Evolutionary conservation across 495 filamentous ascomycete species (phyloP).

Genomic region (Thozetella sp.): DNA sequence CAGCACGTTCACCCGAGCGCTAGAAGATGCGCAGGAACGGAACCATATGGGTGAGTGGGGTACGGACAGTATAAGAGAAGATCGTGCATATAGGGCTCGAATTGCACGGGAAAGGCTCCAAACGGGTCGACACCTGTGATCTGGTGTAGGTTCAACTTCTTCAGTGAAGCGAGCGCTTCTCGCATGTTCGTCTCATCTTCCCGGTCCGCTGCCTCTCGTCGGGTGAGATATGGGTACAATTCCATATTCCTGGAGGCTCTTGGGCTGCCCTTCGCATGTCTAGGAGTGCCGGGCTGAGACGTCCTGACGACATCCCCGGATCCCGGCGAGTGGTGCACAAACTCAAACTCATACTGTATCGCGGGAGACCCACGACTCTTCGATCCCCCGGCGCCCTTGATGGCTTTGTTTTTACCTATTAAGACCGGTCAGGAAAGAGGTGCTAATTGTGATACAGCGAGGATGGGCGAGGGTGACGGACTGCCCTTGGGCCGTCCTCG

Average conservation of each 20-base stretch:
- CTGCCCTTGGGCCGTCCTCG: background rate
- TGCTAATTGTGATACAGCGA: background rate
- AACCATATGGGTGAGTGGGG: background rate
- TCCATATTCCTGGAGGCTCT: background rate
- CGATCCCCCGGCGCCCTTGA: too few relatives aligned
- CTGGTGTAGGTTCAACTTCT: background rate
- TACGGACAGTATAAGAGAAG: background rate
- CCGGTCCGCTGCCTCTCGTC: too few relatives aligned
- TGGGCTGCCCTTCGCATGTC: background rate
- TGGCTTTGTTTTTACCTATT: too few relatives aligned
- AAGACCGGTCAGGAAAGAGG: too few relatives aligned
- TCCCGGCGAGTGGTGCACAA: background rate
- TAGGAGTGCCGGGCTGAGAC: background rate
- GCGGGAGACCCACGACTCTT: too few relatives aligned
- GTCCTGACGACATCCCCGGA: background rate
- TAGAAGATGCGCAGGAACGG: background rate
- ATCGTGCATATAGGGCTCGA: background rate
- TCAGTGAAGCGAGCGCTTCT: too few relatives aligned
- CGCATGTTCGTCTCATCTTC: too few relatives aligned
- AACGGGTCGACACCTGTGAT: background rate
- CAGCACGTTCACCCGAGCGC: background rate
- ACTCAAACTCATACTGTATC: background rate
- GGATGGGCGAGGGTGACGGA: background rate
- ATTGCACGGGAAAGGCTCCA: background rate
- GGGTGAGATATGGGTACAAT: too few relatives aligned